Evolutionary conservation across 139 green algal species (phyloP), one percentile per base, ranked within the genome.

Genomic region (Coccomyxa sp.): DNA sequence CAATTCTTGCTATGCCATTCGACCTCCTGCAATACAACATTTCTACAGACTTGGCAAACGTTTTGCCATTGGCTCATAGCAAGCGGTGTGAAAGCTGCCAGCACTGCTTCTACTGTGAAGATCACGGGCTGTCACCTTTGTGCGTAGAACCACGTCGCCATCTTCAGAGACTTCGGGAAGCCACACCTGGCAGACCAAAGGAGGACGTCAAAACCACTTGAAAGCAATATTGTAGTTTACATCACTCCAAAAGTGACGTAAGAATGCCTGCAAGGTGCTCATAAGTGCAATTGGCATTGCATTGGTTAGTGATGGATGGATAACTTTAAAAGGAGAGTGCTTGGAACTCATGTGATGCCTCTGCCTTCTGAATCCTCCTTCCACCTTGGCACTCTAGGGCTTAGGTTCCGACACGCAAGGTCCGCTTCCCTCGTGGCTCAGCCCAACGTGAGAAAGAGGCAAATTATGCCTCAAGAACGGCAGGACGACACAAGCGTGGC

Each of bases 121-220:
- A 21, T 14, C 78, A 51, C 23, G 16, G 16, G 27, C 11, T 23
- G 58, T 51, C 32, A 88, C 86, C 83, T 90, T 90, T 9, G 85
- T 90, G 17, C 84, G 82, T 15, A 90, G 58, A 15, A 87, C 79
- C 13, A 90, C 38, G 15, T 81, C 63, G 13, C 76, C 84, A 27
- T 84, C 82, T 13, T 83, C 82, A 0, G 38, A 77, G 25, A 80
- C 38, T 17, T 89, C 82, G 25, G 87, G 87, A 57, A 90, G 80
- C 87, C 87, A 90, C 0, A 88, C 87, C 87, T 90, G 32, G 17
- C 21, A 28, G 31, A 13, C 18, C 13, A 13, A 67, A 58, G 30
- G 3, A 63, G 57, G 30, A 27, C 15, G 1, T 60, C 17, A 59
- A 77, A 45, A 45, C 21, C 10, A 15, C 67, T 13, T 57, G 9